A percentile compares a stretch with the other conserved stretches of the same genome.
phyloP scores from a whole-genome alignment of 208 protist genomes.

The Leptomonas seymouri region DNA sequence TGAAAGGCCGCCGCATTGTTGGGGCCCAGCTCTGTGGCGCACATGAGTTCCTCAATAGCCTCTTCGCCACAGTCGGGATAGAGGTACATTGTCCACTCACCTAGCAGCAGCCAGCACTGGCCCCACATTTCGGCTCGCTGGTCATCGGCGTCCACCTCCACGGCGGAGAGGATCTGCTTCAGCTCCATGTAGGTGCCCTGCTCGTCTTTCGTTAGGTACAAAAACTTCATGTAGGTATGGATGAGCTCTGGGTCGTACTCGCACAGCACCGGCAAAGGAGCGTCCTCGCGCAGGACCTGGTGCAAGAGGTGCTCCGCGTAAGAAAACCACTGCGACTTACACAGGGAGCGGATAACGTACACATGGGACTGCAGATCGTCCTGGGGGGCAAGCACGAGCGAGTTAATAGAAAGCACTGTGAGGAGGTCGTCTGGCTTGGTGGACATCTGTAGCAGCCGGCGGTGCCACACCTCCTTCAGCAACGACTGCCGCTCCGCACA shows the following conservation, averaged over 20 bases:
- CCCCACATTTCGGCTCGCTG: slow-evolving; percentile 71
- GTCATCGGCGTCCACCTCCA: slow-evolving; percentile 45
- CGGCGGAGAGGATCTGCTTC: slow-evolving; percentile 59
- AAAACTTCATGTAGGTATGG: slow-evolving; percentile 85
- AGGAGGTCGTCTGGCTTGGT: slow-evolving; percentile 93
- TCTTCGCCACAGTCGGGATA: slow-evolving; percentile 78
- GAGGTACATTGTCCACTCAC: slow-evolving; percentile 88
- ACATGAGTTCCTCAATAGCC: slow-evolving; percentile 75
- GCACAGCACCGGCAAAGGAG: slow-evolving; percentile 48
- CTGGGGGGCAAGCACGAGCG: slow-evolving; percentile 92
- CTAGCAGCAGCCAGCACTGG: slow-evolving; percentile 82
- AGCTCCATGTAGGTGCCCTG: slow-evolving; percentile 71
- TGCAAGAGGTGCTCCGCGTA: slow-evolving; percentile 74
- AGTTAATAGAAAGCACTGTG: slow-evolving; percentile 95
- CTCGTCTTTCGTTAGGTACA: slow-evolving; percentile 63
- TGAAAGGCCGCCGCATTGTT: slow-evolving; percentile 84
- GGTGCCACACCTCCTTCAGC: slow-evolving; percentile 89
- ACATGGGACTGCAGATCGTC: slow-evolving; percentile 96
- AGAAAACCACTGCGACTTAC: slow-evolving; percentile 80
- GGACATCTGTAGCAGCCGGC: slow-evolving; percentile 86
- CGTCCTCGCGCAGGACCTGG: slow-evolving; percentile 44
- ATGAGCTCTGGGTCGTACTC: slow-evolving; percentile 82
- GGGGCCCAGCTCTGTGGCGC: slow-evolving; percentile 70
- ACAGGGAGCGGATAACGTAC: slow-evolving; percentile 93
- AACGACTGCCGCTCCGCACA: slow-evolving; percentile 56